Evolutionary conservation across 495 filamentous ascomycete genomes (phyloP).

Genomic region (Hypoxylon cercidicola): DNA sequence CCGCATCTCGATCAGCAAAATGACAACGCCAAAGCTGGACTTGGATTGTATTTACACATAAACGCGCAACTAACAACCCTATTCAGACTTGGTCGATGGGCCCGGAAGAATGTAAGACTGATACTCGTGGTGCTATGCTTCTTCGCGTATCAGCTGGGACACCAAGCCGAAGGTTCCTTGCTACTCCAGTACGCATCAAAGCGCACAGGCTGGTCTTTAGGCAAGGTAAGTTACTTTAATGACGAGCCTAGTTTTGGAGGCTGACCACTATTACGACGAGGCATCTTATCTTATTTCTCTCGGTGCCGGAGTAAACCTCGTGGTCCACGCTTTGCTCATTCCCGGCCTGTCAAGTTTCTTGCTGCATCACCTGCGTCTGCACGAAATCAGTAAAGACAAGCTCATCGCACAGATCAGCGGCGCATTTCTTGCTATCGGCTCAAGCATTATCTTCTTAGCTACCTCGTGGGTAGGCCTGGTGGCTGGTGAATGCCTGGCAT

Average conservation of each 20-base stretch:
- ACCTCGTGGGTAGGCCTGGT: slow-evolving; percentile 27
- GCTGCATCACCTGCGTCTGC: slow-evolving; percentile 43
- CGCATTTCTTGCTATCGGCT: slow-evolving; percentile 57
- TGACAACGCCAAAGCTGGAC: too few relatives aligned
- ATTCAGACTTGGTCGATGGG: too few relatives aligned
- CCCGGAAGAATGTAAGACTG: too few relatives aligned
- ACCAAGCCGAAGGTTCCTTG: slow-evolving; percentile 34
- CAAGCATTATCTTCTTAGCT: slow-evolving; percentile 37
- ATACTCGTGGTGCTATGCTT: not conserved
- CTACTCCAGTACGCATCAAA: slow-evolving; percentile 65
- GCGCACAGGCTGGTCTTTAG: slow-evolving; percentile 61
- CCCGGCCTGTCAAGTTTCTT: slow-evolving; percentile 53
- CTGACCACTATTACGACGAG: slow-evolving; percentile 32
- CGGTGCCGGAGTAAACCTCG: slow-evolving; percentile 58
- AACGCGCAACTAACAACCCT: too few relatives aligned
- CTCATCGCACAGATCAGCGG: slow-evolving; percentile 58
- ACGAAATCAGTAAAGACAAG: slow-evolving; percentile 57
- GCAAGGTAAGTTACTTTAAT: slow-evolving; percentile 7
- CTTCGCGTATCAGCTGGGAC: slow-evolving; percentile 13
- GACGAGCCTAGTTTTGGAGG: not conserved
- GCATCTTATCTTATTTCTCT: slow-evolving; percentile 65
- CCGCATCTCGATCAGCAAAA: too few relatives aligned
- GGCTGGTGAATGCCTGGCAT: slow-evolving; percentile 24
- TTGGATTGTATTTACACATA: too few relatives aligned
- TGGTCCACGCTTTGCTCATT: slow-evolving; percentile 59